Evolutionary conservation across 2,329 filamentous ascomycete species (phyloP).

Genomic region (Aspergillus jensenii): DNA sequence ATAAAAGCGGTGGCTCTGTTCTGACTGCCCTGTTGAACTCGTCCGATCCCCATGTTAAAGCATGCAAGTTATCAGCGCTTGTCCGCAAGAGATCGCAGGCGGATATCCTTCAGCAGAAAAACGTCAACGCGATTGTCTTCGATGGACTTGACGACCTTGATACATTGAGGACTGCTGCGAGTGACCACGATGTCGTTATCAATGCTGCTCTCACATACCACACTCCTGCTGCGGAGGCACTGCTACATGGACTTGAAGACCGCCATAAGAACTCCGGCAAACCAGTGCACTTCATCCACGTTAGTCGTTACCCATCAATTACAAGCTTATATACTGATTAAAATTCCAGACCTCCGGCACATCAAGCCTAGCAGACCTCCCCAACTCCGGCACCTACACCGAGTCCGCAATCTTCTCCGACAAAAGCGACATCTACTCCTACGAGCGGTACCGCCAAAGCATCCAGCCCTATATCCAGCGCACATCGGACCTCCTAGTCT

Average conservation of each 20-base stretch:
- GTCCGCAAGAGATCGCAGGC: neutral
- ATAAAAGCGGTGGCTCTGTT: slow-evolving; percentile 1
- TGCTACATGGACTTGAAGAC: slow-evolving; percentile 45
- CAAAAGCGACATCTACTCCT: slow-evolving; percentile 46
- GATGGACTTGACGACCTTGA: slow-evolving; percentile 17
- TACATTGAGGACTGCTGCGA: slow-evolving; percentile 6
- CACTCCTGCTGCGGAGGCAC: slow-evolving; percentile 36
- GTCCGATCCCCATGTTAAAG: neutral
- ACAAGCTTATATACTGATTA: neutral
- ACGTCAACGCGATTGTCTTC: slow-evolving; percentile 14
- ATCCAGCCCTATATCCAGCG: slow-evolving; percentile 44
- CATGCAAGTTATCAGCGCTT: neutral
- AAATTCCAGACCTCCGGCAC: slow-evolving; percentile 8
- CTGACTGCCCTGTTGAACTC: neutral
- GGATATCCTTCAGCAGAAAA: neutral
- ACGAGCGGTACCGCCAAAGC: slow-evolving; percentile 40
- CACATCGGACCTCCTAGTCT: slow-evolving; percentile 45
- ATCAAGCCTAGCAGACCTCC: slow-evolving; percentile 39
- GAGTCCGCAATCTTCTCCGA: slow-evolving; percentile 43
- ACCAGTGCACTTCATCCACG: slow-evolving; percentile 43
- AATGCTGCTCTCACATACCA: slow-evolving; percentile 46
- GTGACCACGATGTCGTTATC: slow-evolving; percentile 39
- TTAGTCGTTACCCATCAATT: slow-evolving; percentile 5
- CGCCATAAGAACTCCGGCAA: slow-evolving; percentile 36
- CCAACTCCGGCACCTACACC: slow-evolving; percentile 32